Evolutionary conservation across 169 alveolate species (phyloP).

Genomic region (Amoebophrya sp.): DNA sequence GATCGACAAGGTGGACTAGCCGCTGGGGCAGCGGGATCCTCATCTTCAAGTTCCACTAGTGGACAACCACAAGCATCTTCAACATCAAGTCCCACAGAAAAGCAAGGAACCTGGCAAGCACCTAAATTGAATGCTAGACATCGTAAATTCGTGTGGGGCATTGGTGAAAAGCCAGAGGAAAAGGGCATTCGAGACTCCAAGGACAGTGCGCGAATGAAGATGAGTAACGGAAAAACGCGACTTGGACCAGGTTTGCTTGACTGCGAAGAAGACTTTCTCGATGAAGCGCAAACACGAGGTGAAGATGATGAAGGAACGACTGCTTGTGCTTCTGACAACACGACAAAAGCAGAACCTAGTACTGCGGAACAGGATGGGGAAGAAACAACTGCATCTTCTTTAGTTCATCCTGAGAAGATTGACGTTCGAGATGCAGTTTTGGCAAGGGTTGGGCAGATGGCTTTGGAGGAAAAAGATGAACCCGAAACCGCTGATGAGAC

Average conservation of each 20-base stretch:
- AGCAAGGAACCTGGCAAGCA: too few relatives aligned
- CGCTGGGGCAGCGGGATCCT: too few relatives aligned
- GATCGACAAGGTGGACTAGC: too few relatives aligned
- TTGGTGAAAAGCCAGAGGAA: not conserved
- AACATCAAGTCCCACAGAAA: too few relatives aligned
- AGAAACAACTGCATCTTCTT: too few relatives aligned
- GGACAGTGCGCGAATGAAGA: not conserved
- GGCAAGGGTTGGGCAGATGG: not conserved
- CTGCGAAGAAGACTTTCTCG: conserved; percentile 2
- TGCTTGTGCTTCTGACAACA: not conserved
- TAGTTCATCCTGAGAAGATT: too few relatives aligned
- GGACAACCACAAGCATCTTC: too few relatives aligned
- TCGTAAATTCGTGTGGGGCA: too few relatives aligned
- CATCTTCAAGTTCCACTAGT: too few relatives aligned
- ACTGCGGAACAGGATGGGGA: not conserved
- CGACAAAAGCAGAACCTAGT: not conserved
- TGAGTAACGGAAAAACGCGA: not conserved
- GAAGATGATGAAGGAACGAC: not conserved
- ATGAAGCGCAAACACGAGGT: not conserved
- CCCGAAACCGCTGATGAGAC: not conserved
- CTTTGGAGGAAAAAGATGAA: not conserved
- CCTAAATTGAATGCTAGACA: too few relatives aligned
- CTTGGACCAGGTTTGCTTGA: not conserved
- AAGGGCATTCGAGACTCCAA: not conserved
- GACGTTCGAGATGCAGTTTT: too few relatives aligned